These are phyloP conservation scores for Leishmania mexicana DNA, from an alignment of 208 protist species.

Conservation along the genomic window DNA sequence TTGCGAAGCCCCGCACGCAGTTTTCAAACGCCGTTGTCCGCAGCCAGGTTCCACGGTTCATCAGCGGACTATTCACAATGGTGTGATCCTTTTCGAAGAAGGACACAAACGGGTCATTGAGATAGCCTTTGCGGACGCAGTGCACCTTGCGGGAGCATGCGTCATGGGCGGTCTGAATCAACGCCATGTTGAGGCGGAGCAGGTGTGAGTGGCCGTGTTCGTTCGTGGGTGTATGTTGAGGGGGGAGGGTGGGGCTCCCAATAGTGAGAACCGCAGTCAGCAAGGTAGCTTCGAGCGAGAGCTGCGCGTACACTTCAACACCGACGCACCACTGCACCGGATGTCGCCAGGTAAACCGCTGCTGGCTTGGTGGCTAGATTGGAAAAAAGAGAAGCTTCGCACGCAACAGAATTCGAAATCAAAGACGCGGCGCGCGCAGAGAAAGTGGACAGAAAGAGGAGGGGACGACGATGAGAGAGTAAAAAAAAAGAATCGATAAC, in stretches of 20 bases:
- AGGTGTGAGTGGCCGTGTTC: background rate
- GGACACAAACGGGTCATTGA: slow-evolving; percentile 85
- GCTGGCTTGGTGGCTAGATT: background rate
- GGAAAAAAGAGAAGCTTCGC: background rate
- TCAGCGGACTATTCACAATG: slow-evolving; percentile 90
- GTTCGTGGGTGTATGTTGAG: background rate
- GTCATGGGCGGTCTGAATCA: slow-evolving; percentile 86
- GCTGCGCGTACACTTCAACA: background rate
- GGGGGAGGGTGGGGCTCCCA: too few relatives aligned
- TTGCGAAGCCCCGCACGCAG: slow-evolving; percentile 63
- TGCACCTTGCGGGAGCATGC: slow-evolving; percentile 91
- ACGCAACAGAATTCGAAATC: background rate
- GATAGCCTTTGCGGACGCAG: slow-evolving; percentile 82
- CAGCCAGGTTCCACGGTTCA: slow-evolving; percentile 92
- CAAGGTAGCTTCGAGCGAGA: background rate
- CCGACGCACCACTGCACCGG: background rate
- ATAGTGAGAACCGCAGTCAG: slow-evolving; percentile 1
- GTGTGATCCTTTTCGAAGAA: slow-evolving; percentile 84
- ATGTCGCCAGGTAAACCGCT: background rate
- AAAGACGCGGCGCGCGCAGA: background rate
- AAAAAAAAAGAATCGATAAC: background rate
- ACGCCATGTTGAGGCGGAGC: slow-evolving; percentile 49
- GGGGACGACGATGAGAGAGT: background rate
- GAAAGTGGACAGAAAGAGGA: background rate
- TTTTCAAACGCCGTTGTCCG: slow-evolving; percentile 84